A percentile compares a stretch with the other conserved stretches of the same genome.
These are phyloP conservation scores for Allomyces macrogynus DNA, from an alignment of 192 early-diverging fungal species.

Conservation along the genomic window DNA sequence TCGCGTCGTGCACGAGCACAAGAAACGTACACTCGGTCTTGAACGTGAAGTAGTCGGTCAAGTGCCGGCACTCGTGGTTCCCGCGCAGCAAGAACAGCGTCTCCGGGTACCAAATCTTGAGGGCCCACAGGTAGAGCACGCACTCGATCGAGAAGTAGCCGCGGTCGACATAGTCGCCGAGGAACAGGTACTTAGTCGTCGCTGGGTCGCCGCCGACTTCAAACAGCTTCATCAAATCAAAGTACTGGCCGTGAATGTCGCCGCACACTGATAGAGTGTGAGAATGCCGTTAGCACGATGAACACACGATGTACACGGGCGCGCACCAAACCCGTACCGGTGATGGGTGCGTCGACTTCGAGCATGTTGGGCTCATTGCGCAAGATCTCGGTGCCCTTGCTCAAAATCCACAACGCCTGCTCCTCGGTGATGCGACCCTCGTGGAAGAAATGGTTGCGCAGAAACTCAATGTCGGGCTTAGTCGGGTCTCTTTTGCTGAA, in stretches of 20 bases:
- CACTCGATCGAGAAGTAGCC: conserved; percentile 98
- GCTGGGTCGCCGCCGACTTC: conserved; percentile 89
- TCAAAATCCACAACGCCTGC: conserved; percentile 74
- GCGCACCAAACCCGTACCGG: conserved; percentile 24
- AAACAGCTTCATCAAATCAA: conserved; percentile 93
- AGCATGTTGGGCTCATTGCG: conserved; percentile 64
- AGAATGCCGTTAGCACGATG: not conserved
- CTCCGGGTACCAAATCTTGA: conserved; percentile 81
- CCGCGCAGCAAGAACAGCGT: conserved; percentile 77
- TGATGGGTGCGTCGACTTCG: conserved; percentile 78
- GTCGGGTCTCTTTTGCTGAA: conserved; percentile 43
- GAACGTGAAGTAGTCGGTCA: conserved; percentile 96
- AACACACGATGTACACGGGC: not conserved
- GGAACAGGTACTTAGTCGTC: conserved; percentile 73
- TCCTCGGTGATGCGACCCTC: conserved; percentile 82
- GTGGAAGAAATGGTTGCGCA: conserved; percentile 79
- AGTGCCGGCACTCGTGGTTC: conserved; percentile 91
- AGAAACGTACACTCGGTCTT: conserved; percentile 72
- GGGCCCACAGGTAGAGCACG: conserved; percentile 67
- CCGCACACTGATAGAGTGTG: conserved; percentile 51
- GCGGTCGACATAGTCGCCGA: conserved; percentile 93
- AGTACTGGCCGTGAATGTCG: conserved; percentile 96
- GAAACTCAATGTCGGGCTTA: conserved; percentile 59
- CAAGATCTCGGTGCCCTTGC: conserved; percentile 59
- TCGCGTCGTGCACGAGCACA: not conserved